Evolutionary conservation across 306 rosid species (phyloP), one percentile per base, ranked within the genome.

Genomic region (Nissolia schottii): DNA sequence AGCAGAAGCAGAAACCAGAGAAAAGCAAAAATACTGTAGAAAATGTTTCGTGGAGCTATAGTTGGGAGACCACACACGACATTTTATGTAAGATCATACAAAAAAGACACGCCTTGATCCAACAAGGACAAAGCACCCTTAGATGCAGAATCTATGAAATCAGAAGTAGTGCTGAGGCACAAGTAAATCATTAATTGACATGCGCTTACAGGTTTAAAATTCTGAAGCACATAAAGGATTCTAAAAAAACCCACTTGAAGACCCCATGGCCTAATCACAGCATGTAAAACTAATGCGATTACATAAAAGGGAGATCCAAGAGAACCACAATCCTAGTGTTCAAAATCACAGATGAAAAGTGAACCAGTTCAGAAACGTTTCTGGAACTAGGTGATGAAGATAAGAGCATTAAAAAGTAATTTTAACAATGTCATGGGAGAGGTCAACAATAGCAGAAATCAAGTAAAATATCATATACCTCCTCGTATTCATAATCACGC

Each of bases 401-500:
- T 5, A 50, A 50, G 46, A 64, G 18, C 54, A 71, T n/a, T 22
- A 61, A 34, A 51, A 25, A 51, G 3, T 32, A 45, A 15, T 67
- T 56, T 49, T 28, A 19, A 22, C 18, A 34, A 20, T 24, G 7
- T n/a, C 12, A 37, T 68, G 22, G 19, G 40, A 61, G 12, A 56
- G 20, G 40, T 19, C 3, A 18, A 20, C 13, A 15, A 7, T 35
- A 57, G 28, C 29, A 48, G 1, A 76, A 43, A 62, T 23, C 53
- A 75, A 6, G 60, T 25, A 28, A 69, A 32, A 27, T 24, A 14
- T 13, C 29, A 18, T 27, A 64, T 74, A 91, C 98, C 96, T 92
- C 98, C 70, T 88, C 98, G 1, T 92, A 92, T 46, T 75, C 66
- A 87, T 90, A 92, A 75, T 90, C 96, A 12, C 96, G 89, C 32